phyloP scores from a whole-genome alignment of 345 rosid genomes.

The Euphorbia lathyris region DNA sequence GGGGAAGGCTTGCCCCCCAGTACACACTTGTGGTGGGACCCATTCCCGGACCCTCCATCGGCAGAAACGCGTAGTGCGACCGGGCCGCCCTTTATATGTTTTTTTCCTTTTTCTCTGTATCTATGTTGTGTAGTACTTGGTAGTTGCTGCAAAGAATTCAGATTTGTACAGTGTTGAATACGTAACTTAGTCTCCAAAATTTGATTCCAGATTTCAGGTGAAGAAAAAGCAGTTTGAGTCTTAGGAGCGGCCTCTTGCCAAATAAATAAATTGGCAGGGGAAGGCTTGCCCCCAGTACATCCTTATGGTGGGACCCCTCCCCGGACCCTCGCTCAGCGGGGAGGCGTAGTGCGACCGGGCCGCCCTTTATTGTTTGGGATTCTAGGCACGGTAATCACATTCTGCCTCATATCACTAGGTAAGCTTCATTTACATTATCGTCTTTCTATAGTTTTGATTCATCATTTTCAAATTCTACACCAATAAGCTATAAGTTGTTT shows the following conservation, averaged over 20 bases:
- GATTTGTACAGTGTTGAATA: not conserved
- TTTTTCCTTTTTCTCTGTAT: not conserved
- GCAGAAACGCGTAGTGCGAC: too few species aligned
- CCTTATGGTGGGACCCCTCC: too few species aligned
- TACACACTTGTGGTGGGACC: too few species aligned
- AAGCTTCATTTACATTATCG: conserved; percentile 11
- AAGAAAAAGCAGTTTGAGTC: conserved; percentile 71
- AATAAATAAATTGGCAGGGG: too few species aligned
- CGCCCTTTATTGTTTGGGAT: conserved; percentile 66
- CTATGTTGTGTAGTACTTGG: not conserved
- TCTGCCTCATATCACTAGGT: conserved; percentile 61
- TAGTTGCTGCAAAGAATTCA: not conserved
- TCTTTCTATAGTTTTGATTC: not conserved
- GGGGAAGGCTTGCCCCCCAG: too few species aligned
- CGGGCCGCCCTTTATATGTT: too few species aligned
- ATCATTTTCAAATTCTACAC: not conserved
- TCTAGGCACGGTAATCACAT: conserved; percentile 63
- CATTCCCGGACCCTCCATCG: too few species aligned
- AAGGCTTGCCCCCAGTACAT: too few species aligned
- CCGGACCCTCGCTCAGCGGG: too few species aligned
- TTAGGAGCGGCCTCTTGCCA: too few species aligned
- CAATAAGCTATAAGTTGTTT: not conserved
- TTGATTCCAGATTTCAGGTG: conserved; percentile 66
- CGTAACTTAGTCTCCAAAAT: conserved; percentile 1
- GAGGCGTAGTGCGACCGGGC: too few species aligned